Evolutionary conservation across 2,329 filamentous ascomycete genomes (phyloP), one percentile per base, ranked within the genome.

Genomic region (Xylaria polymorpha): DNA sequence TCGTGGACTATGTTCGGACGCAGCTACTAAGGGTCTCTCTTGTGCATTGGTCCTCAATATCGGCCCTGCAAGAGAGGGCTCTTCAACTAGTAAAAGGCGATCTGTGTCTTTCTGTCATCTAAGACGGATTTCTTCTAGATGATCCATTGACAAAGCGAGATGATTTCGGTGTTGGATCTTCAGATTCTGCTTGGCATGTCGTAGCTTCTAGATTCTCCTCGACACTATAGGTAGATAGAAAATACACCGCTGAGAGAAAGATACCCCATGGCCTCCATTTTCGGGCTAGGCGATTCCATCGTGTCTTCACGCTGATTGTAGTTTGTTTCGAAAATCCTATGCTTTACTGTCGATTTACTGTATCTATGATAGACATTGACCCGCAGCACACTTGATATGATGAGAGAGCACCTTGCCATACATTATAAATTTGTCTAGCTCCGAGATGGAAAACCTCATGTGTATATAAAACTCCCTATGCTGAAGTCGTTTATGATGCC

Each of bases 1-100:
- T 88, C 91, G 77, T 98, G 93, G 92, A 92, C 93, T 81, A 92
- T 98, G 90, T 98, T 98, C 82, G 95, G 95, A 77, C 87, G 92
- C 83, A 91, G 86, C 79, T 90, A 89, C 79, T 89, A 85, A 35
- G 20, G 50, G 32, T 18, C 32, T n/a, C n/a, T n/a, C n/a, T 41
- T 32, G 35, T 22, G 53, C 43, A 22, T 53, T 9, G 20, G 14
- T 32, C 39, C 25, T 50, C 32, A 32, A 39, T 53, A 46, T 48
- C 39, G 25, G 25, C 35, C 20, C 15, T 59, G 10, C 25, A 22
- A 41, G 39, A 10, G 39, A 32, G 22, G 39, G 9, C 3, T 53
- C 50, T 46, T 44, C 25, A 29, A 29, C 55, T 44, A 29, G 39
- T 35, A 4, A 25, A 43, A 41, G 55, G 35, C 20, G 41, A 57